A percentile compares a stretch with the other conserved stretches of the same genome.
These are phyloP conservation scores for Magnolia changhungtana DNA, from an alignment of 164 flowering plant species.

Conservation along the genomic window DNA sequence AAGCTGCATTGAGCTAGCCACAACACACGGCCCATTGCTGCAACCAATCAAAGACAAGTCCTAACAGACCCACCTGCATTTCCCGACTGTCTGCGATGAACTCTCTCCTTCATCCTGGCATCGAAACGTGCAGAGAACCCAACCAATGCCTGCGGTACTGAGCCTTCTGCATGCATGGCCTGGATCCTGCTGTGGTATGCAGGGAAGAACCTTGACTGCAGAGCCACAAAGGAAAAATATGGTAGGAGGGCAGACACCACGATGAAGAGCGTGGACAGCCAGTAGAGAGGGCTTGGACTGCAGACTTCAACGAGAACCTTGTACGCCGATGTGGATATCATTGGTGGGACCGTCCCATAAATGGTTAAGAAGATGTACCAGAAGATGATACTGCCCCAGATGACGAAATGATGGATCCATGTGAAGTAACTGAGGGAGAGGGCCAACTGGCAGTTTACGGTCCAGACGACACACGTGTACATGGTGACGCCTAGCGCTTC, in stretches of 20 bases:
- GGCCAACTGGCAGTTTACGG: slow-evolving; percentile 83
- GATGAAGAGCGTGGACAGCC: slow-evolving; percentile 51
- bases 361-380: slow-evolving; percentile 69
- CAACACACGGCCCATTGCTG: no score
- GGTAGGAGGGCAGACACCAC: slow-evolving; percentile 59
- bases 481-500: slow-evolving; percentile 56
- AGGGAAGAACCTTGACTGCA: slow-evolving; percentile 58
- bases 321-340: slow-evolving; percentile 64
- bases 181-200: slow-evolving; percentile 63
- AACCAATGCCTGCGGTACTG: slow-evolving; percentile 27
- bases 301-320: slow-evolving; percentile 67
- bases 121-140: slow-evolving; percentile 54
- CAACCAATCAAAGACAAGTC: not conserved
- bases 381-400: slow-evolving; percentile 75
- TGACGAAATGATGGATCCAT: slow-evolving; percentile 82
- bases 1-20: not conserved
- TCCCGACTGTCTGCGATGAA: not conserved
- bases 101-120: slow-evolving; percentile 13
- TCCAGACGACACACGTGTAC: slow-evolving; percentile 81
- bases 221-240: slow-evolving; percentile 44
- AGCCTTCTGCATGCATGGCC: slow-evolving; percentile 16
- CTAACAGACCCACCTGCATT: not conserved
- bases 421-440: slow-evolving; percentile 78
- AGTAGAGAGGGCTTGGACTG: slow-evolving; percentile 48
- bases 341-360: slow-evolving; percentile 56